Evolutionary conservation across 2,329 filamentous ascomycete genomes (phyloP), one percentile per base, ranked within the genome.

Genomic region (Fusarium sarcochroum): DNA sequence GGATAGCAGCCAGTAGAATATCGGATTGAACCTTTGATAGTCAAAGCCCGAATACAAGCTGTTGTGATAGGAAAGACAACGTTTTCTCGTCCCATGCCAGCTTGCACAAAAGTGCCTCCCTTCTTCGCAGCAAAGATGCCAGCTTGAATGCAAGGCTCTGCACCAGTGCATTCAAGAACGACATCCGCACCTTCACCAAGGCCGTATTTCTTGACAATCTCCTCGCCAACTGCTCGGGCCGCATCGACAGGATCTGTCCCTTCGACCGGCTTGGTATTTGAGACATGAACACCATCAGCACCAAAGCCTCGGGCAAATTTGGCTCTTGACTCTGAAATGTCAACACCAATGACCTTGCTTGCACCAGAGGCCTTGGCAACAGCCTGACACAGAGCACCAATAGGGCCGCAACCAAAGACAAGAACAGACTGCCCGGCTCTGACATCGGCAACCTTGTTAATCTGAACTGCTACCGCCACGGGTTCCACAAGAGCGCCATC

Each of bases 401-500:
- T 82, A 1, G 83, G 81, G 1, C 83, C 83, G 40, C 80, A 82
- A 2, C 84, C 84, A 58, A 85, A 81, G 5, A 86, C 80, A 1
- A 84, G 76, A 3, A 85, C 79, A 0, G 76, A 81, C 62, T 84
- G 79, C 17, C 79, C 76, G 5, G 76, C 73, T 17, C 73, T 72
- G 14, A 85, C 71, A 7, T 80, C 75, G 0, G 78, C 83, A 2
- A 79, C 75, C 50, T 80, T 81, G 61, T 73, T 75, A 45, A 84
- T 82, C 50, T 85, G 81, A 0, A 83, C 81, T 0, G 84, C 85
- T 3, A 86, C 83, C 0, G 83, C 79, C 0, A 84, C 74, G 0
- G 84, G 85, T 70, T 87, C 84, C 3, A 84, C 79, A 25, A 87
- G 68, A 0, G 83, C 84, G 1, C 80, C 84, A 25, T 86, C 83